Conservation (phyloP, 2,329 filamentous ascomycete species). For the Colletotrichum sojae region DNA sequence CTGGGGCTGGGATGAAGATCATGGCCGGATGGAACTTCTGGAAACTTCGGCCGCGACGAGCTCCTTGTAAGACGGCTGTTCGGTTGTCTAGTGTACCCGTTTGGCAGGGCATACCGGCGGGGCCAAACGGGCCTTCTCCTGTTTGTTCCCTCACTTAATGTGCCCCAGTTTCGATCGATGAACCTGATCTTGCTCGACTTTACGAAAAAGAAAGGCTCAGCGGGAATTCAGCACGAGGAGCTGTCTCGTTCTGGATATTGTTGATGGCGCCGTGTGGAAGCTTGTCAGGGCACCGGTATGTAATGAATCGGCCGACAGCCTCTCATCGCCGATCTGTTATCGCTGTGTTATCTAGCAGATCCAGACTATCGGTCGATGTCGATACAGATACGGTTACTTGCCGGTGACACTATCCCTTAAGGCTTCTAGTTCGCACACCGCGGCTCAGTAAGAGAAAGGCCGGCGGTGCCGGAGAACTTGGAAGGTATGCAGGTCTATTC, state of each 20-base stretch:
- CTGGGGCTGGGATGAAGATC: slow-evolving; percentile 13
- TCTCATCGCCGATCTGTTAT: slow-evolving; percentile 31
- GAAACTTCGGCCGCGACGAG: slow-evolving; percentile 21
- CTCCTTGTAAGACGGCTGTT: background rate
- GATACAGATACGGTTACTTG: background rate
- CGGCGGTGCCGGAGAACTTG: background rate
- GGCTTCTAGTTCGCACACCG: background rate
- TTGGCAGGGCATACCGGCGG: background rate
- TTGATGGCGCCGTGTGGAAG: background rate
- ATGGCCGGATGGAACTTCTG: slow-evolving; percentile 12
- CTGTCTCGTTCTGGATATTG: slow-evolving; percentile 1
- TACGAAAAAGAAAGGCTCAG: too few relatives aligned
- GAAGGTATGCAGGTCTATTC: background rate
- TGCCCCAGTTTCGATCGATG: too few relatives aligned
- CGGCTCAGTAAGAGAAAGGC: slow-evolving; percentile 1
- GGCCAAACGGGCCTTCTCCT: slow-evolving; percentile 7
- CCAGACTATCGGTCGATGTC: background rate
- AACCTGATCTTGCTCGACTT: too few relatives aligned
- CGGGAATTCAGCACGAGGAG: too few relatives aligned
- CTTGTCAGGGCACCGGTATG: slow-evolving; percentile 13
- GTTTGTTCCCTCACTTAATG: too few relatives aligned
- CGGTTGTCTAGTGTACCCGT: slow-evolving; percentile 11
- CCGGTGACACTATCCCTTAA: background rate
- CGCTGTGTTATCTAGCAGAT: background rate
- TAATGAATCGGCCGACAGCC: slow-evolving; percentile 15